A percentile compares a stretch with the other conserved stretches of the same genome.
Conservation (phyloP, 176 grass and related monocot genomes). For the Microstegium vimineum region DNA sequence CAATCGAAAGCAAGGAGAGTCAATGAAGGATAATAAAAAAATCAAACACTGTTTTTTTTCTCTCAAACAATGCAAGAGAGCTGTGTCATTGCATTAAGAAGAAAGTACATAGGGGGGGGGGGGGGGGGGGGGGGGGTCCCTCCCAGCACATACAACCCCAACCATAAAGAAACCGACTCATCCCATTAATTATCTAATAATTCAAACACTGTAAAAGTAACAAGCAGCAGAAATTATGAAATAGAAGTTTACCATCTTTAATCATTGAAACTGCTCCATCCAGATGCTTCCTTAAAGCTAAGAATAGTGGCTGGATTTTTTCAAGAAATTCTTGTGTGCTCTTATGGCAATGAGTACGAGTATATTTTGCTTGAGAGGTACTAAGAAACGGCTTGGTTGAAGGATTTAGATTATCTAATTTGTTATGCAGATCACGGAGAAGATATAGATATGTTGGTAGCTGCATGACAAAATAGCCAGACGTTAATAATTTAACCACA, state of each 20-base stretch:
- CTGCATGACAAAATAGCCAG: slow-evolving; percentile 43
- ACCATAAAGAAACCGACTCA: not conserved
- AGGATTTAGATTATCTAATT: slow-evolving; percentile 56
- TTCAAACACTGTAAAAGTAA: slow-evolving; percentile 4
- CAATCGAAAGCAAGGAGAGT: not conserved
- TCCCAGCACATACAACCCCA: not conserved
- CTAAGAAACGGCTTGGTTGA: slow-evolving; percentile 38
- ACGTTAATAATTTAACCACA: slow-evolving; percentile 28
- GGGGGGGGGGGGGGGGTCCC: not conserved
- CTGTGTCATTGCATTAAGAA: no score
- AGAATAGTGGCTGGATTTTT: slow-evolving; percentile 65
- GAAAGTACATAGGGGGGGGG: no score
- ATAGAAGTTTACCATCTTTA: slow-evolving; percentile 49
- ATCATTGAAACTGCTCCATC: slow-evolving; percentile 69
- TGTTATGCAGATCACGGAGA: slow-evolving; percentile 67
- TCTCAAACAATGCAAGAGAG: not conserved
- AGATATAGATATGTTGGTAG: slow-evolving; percentile 80
- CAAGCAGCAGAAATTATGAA: slow-evolving; percentile 5
- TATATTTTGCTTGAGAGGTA: slow-evolving; percentile 40
- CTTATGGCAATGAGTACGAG: slow-evolving; percentile 26
- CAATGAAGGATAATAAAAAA: not conserved
- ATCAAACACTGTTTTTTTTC: not conserved
- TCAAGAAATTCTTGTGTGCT: slow-evolving; percentile 53
- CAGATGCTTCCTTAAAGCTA: slow-evolving; percentile 65
- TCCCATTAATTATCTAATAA: not conserved